Conservation (phyloP, 2,329 filamentous ascomycete species). For the Shiraia sp. region DNA sequence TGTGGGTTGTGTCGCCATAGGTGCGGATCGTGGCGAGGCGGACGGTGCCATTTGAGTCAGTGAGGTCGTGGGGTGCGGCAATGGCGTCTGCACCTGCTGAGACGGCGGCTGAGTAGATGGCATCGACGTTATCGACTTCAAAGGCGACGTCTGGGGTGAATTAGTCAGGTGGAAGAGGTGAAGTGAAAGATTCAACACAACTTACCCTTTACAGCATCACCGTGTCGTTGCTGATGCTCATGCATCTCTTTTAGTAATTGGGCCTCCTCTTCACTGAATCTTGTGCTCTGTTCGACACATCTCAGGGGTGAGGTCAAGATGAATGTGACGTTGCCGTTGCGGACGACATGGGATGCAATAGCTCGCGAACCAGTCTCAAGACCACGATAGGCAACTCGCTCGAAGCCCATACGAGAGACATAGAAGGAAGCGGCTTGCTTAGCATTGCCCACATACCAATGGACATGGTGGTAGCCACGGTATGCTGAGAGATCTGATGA, state of each 20-base stretch:
- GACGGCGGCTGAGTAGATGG: constrained; percentile 76
- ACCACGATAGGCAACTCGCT: constrained; percentile 78
- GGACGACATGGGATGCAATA: constrained; percentile 81
- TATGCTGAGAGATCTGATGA: constrained; percentile 57
- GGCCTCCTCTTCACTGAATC: constrained; percentile 59
- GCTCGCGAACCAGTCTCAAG: constrained; percentile 84
- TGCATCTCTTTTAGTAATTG: constrained; percentile 74
- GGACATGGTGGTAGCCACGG: constrained; percentile 87
- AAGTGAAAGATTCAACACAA: not conserved
- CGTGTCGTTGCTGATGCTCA: constrained; percentile 80
- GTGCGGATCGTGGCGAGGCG: constrained; percentile 81
- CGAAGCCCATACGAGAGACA: constrained; percentile 83
- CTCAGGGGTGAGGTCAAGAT: constrained; percentile 83
- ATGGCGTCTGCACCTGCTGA: constrained; percentile 66
- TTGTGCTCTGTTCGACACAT: constrained; percentile 37
- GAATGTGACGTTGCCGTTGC: constrained; percentile 76
- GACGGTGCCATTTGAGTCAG: constrained; percentile 68
- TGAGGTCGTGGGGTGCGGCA: constrained; percentile 57
- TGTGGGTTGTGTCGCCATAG: constrained; percentile 95
- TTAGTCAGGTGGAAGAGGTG: constrained; percentile 7
- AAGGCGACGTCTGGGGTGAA: constrained; percentile 74
- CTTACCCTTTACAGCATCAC: constrained; percentile 79
- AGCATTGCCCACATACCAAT: constrained; percentile 96
- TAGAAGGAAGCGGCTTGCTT: constrained; percentile 94
- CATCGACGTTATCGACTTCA: constrained; percentile 86